Conservation (phyloP, 352 stramenopile genomes). For the Phytophthora citrophthora region DNA sequence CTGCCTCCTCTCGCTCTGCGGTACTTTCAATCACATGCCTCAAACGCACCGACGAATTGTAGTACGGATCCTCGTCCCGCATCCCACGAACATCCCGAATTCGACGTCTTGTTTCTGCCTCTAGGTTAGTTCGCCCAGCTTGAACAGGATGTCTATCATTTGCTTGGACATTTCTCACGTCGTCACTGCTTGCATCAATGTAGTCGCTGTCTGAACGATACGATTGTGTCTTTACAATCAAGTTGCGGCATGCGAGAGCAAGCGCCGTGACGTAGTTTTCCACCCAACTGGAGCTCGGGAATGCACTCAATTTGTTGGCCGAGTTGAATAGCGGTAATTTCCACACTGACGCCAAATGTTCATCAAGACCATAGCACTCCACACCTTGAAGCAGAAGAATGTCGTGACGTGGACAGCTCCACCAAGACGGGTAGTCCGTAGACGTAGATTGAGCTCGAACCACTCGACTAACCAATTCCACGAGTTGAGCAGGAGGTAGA, state of each 20-base stretch:
- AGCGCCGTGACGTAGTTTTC: slow-evolving; percentile 76
- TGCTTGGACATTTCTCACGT: neutral
- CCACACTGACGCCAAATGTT: slow-evolving; percentile 74
- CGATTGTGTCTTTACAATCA: slow-evolving; percentile 33
- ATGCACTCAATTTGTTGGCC: slow-evolving; percentile 41
- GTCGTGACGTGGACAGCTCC: slow-evolving; percentile 76
- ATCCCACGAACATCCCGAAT: slow-evolving; percentile 70
- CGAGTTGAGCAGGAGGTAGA: slow-evolving; percentile 63
- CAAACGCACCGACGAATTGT: slow-evolving; percentile 40
- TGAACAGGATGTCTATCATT: slow-evolving; percentile 1
- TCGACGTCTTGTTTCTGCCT: slow-evolving; percentile 50
- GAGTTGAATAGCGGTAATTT: slow-evolving; percentile 63
- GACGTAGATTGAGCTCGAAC: slow-evolving; percentile 36
- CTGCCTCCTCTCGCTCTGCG: slow-evolving; percentile 16
- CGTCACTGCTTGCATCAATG: slow-evolving; percentile 11
- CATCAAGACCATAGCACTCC: slow-evolving; percentile 83
- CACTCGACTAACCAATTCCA: slow-evolving; percentile 62
- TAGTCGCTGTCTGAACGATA: slow-evolving; percentile 23
- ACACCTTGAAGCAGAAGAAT: slow-evolving; percentile 84
- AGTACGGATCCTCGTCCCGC: slow-evolving; percentile 67
- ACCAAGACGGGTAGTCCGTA: slow-evolving; percentile 72
- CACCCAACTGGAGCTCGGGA: slow-evolving; percentile 74
- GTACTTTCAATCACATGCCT: slow-evolving; percentile 55
- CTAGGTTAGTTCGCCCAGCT: slow-evolving; percentile 1
- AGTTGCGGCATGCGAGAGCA: slow-evolving; percentile 38